Percentiles rank a stretch among this genome's conserved stretches.
Evolutionary conservation across 1,284 basidiomycete genomes (phyloP).

Genomic region (Tilletia caries): DNA sequence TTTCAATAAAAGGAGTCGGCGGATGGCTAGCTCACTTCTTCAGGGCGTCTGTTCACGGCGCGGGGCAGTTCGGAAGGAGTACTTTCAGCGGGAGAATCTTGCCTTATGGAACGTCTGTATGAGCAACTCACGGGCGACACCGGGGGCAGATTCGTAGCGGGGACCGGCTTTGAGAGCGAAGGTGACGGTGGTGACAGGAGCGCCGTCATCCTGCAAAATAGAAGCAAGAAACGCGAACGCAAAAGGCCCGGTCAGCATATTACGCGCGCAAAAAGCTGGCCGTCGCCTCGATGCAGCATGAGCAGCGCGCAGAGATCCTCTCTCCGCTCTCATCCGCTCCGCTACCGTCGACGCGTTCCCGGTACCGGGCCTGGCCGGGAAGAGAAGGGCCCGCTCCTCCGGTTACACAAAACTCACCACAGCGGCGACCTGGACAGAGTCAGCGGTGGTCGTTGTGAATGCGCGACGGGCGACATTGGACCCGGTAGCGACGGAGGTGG

Average conservation of each 20-base stretch:
- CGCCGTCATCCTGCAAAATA: constrained; percentile 34
- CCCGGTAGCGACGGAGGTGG: background rate
- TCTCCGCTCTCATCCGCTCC: background rate
- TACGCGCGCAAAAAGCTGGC: background rate
- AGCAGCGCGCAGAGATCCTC: background rate
- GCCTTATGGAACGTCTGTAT: background rate
- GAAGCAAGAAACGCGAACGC: background rate
- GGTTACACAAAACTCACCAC: constrained; percentile 19
- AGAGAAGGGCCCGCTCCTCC: background rate
- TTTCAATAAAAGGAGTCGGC: background rate
- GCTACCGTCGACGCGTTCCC: no score
- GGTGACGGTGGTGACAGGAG: constrained; percentile 43
- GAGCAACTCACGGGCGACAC: constrained; percentile 33
- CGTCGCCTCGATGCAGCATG: no score
- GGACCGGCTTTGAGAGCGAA: constrained; percentile 46
- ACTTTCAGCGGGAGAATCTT: background rate
- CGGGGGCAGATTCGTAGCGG: constrained; percentile 41
- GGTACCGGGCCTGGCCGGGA: background rate
- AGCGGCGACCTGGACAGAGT: constrained; percentile 33
- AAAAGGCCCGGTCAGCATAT: background rate
- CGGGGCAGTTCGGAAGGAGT: background rate
- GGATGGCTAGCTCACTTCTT: constrained; percentile 25
- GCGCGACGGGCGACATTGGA: constrained; percentile 22
- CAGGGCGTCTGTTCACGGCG: constrained; percentile 23
- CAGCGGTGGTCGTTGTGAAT: constrained; percentile 39